A percentile compares a stretch with the other conserved stretches of the same genome.
These are phyloP conservation scores for Monascus purpureus DNA, from an alignment of 495 filamentous ascomycete species.

Conservation along the genomic window DNA sequence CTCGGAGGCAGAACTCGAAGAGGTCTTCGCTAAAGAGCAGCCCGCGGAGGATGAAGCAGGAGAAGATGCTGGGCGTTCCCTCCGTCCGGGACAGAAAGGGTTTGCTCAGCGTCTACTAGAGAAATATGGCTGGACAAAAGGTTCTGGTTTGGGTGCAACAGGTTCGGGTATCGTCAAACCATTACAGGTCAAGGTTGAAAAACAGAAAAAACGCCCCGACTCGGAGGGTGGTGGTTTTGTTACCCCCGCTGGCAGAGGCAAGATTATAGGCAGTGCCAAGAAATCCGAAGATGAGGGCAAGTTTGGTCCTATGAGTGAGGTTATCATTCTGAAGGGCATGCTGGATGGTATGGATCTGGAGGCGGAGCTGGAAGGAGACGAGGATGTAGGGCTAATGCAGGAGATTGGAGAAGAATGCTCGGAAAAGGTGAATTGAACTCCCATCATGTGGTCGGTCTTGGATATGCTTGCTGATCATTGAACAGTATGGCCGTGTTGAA, in stretches of 20 bases:
- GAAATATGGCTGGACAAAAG: slow-evolving; percentile 87
- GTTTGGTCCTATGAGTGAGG: slow-evolving; percentile 64
- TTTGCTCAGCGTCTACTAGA: slow-evolving; percentile 78
- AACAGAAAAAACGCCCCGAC: slow-evolving; percentile 63
- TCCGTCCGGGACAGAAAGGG: slow-evolving; percentile 63
- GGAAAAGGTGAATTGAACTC: slow-evolving; percentile 41
- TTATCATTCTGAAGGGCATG: slow-evolving; percentile 71
- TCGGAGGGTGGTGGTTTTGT: slow-evolving; percentile 68
- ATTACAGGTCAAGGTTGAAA: slow-evolving; percentile 68
- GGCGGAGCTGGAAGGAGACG: slow-evolving; percentile 42
- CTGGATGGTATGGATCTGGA: slow-evolving; percentile 64
- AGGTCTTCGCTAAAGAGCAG: slow-evolving; percentile 37
- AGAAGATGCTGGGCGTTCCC: slow-evolving; percentile 43
- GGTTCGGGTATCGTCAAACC: slow-evolving; percentile 71
- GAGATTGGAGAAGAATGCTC: slow-evolving; percentile 91
- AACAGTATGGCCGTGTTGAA: slow-evolving; percentile 73
- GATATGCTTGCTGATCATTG: slow-evolving; percentile 2
- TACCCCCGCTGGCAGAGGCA: slow-evolving; percentile 53
- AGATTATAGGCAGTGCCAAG: slow-evolving; percentile 58
- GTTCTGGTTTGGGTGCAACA: slow-evolving; percentile 70
- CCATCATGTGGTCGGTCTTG: background rate
- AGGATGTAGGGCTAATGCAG: slow-evolving; percentile 62
- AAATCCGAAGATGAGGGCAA: slow-evolving; percentile 38
- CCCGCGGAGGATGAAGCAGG: slow-evolving; percentile 28
- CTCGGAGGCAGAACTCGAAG: slow-evolving; percentile 41